phyloP scores from a whole-genome alignment of 139 green algal genomes.

The Chlorella vulgaris region DNA sequence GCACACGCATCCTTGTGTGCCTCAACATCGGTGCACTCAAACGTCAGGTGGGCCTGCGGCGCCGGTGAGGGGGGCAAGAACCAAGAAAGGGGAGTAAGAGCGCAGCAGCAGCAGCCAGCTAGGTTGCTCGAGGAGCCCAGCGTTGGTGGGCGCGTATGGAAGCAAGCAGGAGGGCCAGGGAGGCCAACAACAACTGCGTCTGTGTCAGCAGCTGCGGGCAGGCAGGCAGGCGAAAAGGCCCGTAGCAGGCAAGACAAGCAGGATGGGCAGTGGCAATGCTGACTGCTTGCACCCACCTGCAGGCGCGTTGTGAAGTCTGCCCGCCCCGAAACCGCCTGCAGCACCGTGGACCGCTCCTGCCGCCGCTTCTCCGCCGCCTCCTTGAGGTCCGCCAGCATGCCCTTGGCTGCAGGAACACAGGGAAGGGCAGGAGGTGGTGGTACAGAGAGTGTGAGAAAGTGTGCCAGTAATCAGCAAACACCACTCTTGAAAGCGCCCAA shows the following conservation, averaged over 20 bases:
- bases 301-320: constrained; percentile 44
- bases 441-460: too few species aligned
- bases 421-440: not conserved
- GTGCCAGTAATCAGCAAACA: too few species aligned
- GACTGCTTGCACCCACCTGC: not conserved
- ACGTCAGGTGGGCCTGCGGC: constrained; percentile 68
- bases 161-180: too few species aligned
- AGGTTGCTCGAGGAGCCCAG: too few species aligned
- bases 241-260: too few species aligned
- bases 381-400: constrained; percentile 88
- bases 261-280: too few species aligned
- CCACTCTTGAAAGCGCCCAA: too few species aligned
- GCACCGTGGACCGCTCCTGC: constrained; percentile 48
- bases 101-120: not conserved
- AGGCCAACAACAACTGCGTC: too few species aligned
- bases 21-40: constrained; percentile 68
- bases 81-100: not conserved
- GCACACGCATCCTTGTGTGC: constrained; percentile 36
- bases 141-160: too few species aligned
- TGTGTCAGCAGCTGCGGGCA: too few species aligned
- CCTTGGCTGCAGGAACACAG: constrained; percentile 67
- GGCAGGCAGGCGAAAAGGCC: too few species aligned
- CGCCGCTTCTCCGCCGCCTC: constrained; percentile 82
- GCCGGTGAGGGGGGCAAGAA: not conserved
- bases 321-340: constrained; percentile 41